Evolutionary conservation across 805 yeast genomes (phyloP).

Genomic region (Starmerella kuoi): DNA sequence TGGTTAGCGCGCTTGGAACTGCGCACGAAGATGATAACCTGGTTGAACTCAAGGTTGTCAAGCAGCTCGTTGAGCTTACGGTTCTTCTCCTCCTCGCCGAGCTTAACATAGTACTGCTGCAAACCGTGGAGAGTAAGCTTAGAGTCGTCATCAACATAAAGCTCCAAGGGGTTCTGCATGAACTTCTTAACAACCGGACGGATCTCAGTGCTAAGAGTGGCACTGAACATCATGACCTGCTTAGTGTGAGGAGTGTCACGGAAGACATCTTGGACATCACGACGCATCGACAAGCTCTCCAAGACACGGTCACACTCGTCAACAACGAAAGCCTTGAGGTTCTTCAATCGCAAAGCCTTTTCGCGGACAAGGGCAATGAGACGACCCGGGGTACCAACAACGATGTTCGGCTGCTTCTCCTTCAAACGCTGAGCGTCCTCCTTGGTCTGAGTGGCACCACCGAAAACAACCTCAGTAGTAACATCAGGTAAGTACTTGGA

Average conservation of each 20-base stretch:
- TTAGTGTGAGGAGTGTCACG: constrained; percentile 95
- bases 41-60: constrained; percentile 92
- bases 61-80: constrained; percentile 80
- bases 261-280: constrained; percentile 96
- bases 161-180: constrained; percentile 95
- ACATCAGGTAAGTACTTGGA: constrained; percentile 98
- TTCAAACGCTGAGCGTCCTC: constrained; percentile 71
- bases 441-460: constrained; percentile 78
- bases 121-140: constrained; percentile 95
- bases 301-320: constrained; percentile 98
- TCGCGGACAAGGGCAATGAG: constrained; percentile 87
- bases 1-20: constrained; percentile 86
- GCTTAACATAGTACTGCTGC: constrained; percentile 88
- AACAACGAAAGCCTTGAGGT: constrained; percentile 85
- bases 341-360: constrained; percentile 71
- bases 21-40: constrained; percentile 91
- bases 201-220: constrained; percentile 85
- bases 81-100: constrained; percentile 86
- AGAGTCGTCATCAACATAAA: constrained; percentile 94
- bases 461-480: constrained; percentile 90
- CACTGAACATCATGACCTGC: constrained; percentile 99
- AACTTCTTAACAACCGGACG: constrained; percentile 95
- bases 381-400: constrained; percentile 98
- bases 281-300: constrained; percentile 86
- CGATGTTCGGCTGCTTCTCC: constrained; percentile 91